Evolutionary conservation across 2,329 filamentous ascomycete genomes (phyloP), one percentile per base, ranked within the genome.

Genomic region (Pseudopyrenochaeta lycopersici): DNA sequence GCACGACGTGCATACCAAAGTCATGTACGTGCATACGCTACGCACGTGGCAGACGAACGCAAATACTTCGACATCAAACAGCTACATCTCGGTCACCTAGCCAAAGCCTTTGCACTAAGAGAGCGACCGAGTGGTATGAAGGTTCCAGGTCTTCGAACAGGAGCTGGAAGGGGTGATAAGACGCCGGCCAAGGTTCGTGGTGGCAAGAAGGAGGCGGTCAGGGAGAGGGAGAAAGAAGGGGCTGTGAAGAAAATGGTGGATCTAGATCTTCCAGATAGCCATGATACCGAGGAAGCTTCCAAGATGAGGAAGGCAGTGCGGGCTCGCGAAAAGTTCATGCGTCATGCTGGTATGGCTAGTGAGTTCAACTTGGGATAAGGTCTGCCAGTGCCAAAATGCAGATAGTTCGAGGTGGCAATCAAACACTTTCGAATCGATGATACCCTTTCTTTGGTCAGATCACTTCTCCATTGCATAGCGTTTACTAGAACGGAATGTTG

Each of bases 11-110:
- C 89, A 0, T 99, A 91, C 79, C 92, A 96, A 71, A 95, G 91
- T 45, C 93, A 98, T 70, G 89, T 99, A 49, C 85, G 95, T 49
- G 95, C 95, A 1, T 99, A 99, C 74, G 92, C 95, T 2, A 99
- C 95, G 0, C 95, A 99, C 76, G 86, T 94, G 23, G 88, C 90
- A 27, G 88, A 89, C 38, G 95, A 99, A 78, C 85, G 95, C 46
- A 81, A 82, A 46, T 93, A 90, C 72, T 99, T 99, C 74, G 91
- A 98, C 74, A 96, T 97, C 76, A 92, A 91, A 55, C 86, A 91
- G 68, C 79, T 99, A 41, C 95, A 99, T 74, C 79, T 98, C 7
- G 95, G 95, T 2, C 95, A 99, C 80, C 81, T 95, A 61, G 94
- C 94, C 7, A 99, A 99, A 81, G 91, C 90, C 21, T 99, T 96